These are phyloP conservation scores for Meyerozyma elateridarum DNA, from an alignment of 1,139 yeast genomes.

Conservation along the genomic window DNA sequence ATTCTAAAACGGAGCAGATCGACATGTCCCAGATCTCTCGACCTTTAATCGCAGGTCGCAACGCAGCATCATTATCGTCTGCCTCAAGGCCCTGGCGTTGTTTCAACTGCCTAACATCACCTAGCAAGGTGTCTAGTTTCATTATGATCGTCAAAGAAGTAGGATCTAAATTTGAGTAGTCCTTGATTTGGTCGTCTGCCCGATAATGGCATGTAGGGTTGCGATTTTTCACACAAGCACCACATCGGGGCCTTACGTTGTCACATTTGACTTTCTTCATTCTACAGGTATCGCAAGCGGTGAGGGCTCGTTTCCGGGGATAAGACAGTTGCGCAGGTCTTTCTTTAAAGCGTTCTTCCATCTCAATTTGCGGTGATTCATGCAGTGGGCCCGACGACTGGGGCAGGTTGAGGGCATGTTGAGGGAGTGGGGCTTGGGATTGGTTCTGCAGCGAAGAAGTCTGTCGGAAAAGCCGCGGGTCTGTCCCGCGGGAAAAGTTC, in stretches of 20 bases:
- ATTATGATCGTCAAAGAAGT: constrained; percentile 22
- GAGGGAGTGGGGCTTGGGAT: too few species aligned
- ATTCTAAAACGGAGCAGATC: constrained; percentile 29
- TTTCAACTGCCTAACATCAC: constrained; percentile 18
- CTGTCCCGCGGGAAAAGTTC: constrained; percentile 1
- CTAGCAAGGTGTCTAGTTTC: constrained; percentile 29
- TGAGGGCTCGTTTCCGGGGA: constrained; percentile 36
- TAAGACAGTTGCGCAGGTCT: too few species aligned
- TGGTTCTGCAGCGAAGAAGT: too few species aligned
- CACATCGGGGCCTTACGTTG: constrained; percentile 45
- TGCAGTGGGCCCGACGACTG: too few species aligned
- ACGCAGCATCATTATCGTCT: constrained; percentile 2
- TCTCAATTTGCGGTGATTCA: too few species aligned
- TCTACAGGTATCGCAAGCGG: constrained; percentile 48
- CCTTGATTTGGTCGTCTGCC: constrained; percentile 25
- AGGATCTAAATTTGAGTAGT: constrained; percentile 22
- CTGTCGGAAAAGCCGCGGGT: constrained; percentile 1
- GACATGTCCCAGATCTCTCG: constrained; percentile 37
- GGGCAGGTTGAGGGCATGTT: too few species aligned
- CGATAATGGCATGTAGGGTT: constrained; percentile 28
- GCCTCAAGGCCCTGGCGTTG: too few species aligned
- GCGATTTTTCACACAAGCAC: constrained; percentile 41
- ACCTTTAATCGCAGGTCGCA: constrained; percentile 11
- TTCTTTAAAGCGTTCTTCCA: too few species aligned
- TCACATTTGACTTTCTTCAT: constrained; percentile 49